Evolutionary conservation across 192 early-diverging fungal genomes (phyloP).

Genomic region (Linderina pennispora): DNA sequence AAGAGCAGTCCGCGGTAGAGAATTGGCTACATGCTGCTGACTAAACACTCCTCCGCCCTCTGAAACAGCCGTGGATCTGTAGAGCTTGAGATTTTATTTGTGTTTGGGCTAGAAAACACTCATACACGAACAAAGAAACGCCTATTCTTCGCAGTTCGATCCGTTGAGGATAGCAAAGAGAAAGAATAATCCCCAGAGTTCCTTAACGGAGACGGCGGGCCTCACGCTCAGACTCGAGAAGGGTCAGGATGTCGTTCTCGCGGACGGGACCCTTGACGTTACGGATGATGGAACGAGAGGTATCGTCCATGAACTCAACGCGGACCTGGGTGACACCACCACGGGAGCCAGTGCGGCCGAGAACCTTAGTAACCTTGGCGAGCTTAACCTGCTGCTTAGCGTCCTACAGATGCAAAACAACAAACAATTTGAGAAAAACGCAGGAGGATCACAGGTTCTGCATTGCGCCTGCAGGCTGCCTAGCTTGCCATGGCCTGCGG

Average conservation of each 20-base stretch:
- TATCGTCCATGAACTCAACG: conserved; percentile 98
- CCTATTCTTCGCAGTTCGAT: no score
- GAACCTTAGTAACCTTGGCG: conserved; percentile 92
- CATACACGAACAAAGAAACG: no score
- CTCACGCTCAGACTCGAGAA: conserved; percentile 99
- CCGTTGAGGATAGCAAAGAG: background rate
- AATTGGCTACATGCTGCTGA: no score
- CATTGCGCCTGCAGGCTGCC: no score
- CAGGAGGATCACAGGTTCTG: background rate
- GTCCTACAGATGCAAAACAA: conserved; percentile 19
- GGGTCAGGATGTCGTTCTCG: conserved; percentile 92
- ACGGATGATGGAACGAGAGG: conserved; percentile 95
- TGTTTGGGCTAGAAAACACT: no score
- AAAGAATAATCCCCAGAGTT: conserved; percentile 1
- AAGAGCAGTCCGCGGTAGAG: no score
- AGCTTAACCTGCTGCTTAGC: conserved; percentile 66
- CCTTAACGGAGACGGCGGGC: conserved; percentile 96
- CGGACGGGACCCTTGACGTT: conserved; percentile 99
- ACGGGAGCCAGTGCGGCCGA: conserved; percentile 99
- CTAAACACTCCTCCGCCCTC: no score
- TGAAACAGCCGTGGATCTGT: no score
- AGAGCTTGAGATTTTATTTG: no score
- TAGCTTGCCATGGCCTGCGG: no score
- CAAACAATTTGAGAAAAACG: background rate
- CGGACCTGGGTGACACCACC: conserved; percentile 99